These are phyloP conservation scores for Chlorella sp. DNA, from an alignment of 139 green algal species.

Conservation along the genomic window DNA sequence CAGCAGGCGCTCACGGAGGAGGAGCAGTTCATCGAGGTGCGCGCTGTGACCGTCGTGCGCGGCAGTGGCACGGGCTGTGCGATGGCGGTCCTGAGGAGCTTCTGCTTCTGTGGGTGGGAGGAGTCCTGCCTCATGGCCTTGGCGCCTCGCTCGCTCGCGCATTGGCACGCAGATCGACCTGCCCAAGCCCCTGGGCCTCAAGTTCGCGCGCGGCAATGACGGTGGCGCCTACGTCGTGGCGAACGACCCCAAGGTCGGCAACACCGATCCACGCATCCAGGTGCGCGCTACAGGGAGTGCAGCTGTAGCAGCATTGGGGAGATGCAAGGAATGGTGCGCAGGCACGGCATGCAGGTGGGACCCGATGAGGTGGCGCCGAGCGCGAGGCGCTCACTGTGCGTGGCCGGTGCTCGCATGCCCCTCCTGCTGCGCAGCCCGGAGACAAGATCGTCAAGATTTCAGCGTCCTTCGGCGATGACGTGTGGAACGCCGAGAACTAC, in stretches of 20 bases:
- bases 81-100: too few species aligned
- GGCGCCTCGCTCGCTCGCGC: neutral
- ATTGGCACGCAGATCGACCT: slow-evolving; percentile 63
- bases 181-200: slow-evolving; percentile 87
- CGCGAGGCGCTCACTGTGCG: too few species aligned
- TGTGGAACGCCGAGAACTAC: slow-evolving; percentile 92
- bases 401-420: too few species aligned
- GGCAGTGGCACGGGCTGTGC: neutral
- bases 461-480: slow-evolving; percentile 93
- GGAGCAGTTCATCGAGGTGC: neutral
- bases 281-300: slow-evolving; percentile 17
- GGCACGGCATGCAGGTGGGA: too few species aligned
- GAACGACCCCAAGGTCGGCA: slow-evolving; percentile 55
- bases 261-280: slow-evolving; percentile 67
- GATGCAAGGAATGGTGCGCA: too few species aligned
- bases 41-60: neutral
- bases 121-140: neutral
- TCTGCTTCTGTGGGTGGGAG: neutral
- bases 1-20: neutral
- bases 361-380: too few species aligned
- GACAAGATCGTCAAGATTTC: slow-evolving; percentile 86
- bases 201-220: slow-evolving; percentile 86
- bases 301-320: too few species aligned
- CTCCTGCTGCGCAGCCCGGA: slow-evolving; percentile 64
- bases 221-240: slow-evolving; percentile 77